Base-by-base conservation (phyloP, 139 green algal genomes). In the Parachlorella kessleri region DNA sequence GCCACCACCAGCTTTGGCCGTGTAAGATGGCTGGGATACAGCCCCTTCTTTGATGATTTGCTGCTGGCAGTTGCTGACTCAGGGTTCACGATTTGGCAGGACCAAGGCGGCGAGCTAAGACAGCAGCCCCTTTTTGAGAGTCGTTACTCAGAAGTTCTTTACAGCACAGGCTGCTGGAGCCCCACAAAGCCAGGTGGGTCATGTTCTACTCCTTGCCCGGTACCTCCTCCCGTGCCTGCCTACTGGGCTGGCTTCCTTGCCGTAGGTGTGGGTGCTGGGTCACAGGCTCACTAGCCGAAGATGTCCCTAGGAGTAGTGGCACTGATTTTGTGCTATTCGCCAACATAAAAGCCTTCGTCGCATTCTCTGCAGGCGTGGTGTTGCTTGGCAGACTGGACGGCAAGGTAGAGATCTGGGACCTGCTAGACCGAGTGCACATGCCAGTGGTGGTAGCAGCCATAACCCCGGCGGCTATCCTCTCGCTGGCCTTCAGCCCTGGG, bases 101-200 rank as follows among this genome's bases (percentile, higher is more conserved):
- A 59, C 21, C 14, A 59, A 59, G 48, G 48, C 48, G 14, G 21
- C 14, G 48, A 18, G 14, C 21, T 59, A 80, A 55, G 81, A 83
- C 28, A 77, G 36, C 30, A 65, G 28, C 87, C 91, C 21, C 78
- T 97, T 1, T 96, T 95, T 73, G 71, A 75, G 26, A 91, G 81
- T 26, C 88, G 86, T 21, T 76, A 48, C 30, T 88, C 84, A 53
- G 40, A 81, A 2, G 88, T 93, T 23, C 83, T 88, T 35, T 94
- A 96, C 89, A 95, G 88, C n/a, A 81, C 81, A 54, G 94, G 90
- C 32, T 90, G 83, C 74, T 98, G 93, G 93, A 96, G 91, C 80
- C 93, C 93, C 48, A 94, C 86, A 7, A 89, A 93, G 1, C 92
- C 93, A 38, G 88, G 82, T 76, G 69, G 6, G 70, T 26, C 53